These are phyloP conservation scores for Cruciata laevipes DNA, from an alignment of 257 asterid genomes.

Conservation along the genomic window DNA sequence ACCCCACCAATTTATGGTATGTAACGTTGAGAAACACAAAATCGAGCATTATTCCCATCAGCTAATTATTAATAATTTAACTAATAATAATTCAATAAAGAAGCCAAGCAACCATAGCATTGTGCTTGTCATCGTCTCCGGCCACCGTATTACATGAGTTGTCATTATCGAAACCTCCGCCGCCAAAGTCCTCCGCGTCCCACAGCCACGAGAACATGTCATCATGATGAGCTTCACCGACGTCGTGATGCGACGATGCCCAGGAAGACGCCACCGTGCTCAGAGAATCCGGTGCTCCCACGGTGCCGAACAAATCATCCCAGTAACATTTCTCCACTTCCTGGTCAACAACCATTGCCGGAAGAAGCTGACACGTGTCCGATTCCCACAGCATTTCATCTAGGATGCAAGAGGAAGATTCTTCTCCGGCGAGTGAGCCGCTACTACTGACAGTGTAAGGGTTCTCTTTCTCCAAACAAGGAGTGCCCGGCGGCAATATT, in stretches of 20 bases:
- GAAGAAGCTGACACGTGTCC: not conserved
- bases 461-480: slow-evolving; percentile 26
- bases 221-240: slow-evolving; percentile 13
- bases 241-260: slow-evolving; percentile 5
- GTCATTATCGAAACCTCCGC: not conserved
- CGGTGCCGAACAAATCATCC: not conserved
- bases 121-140: slow-evolving; percentile 25
- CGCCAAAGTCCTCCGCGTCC: slow-evolving; percentile 16
- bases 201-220: slow-evolving; percentile 34
- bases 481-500: not conserved
- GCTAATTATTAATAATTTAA: not conserved
- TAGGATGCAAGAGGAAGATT: not conserved
- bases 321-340: not conserved
- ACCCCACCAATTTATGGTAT: not conserved
- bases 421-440: slow-evolving; percentile 9
- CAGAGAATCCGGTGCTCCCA: not conserved
- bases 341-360: slow-evolving; percentile 15
- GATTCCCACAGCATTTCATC: not conserved
- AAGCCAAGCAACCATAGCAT: slow-evolving; percentile 50
- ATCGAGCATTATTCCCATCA: not conserved
- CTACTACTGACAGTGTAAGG: slow-evolving; percentile 3
- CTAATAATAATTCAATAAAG: slow-evolving; percentile 25
- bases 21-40: not conserved
- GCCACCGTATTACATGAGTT: not conserved
- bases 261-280: not conserved